Percentiles rank a stretch among this genome's conserved stretches.
phyloP scores from a whole-genome alignment of 2,329 filamentous ascomycete genomes.

The Paraphoma chrysanthemicola region DNA sequence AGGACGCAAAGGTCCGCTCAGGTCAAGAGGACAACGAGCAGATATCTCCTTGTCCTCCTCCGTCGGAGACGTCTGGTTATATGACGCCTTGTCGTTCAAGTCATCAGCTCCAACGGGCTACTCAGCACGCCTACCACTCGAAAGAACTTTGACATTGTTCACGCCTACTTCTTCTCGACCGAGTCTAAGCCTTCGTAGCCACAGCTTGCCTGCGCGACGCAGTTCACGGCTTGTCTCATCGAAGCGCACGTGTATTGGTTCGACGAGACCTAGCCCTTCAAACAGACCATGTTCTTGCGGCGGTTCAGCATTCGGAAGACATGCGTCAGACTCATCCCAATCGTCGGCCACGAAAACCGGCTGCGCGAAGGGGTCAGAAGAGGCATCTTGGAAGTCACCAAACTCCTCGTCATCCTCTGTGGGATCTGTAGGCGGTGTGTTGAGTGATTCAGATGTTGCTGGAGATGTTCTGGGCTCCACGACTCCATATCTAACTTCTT shows the following conservation, averaged over 20 bases:
- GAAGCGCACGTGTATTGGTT: constrained; percentile 1
- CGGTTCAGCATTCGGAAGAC: neutral
- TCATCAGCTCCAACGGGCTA: neutral
- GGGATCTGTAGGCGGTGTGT: neutral
- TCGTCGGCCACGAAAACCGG: constrained; percentile 2
- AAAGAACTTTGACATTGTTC: neutral
- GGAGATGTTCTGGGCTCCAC: no score
- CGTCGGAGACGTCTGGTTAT: no score
- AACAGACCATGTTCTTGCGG: neutral
- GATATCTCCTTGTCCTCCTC: no score
- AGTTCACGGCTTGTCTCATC: constrained; percentile 8
- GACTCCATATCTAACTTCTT: no score
- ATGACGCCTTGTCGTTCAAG: no score
- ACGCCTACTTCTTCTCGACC: neutral
- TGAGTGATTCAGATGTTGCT: no score
- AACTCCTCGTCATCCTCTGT: constrained; percentile 11
- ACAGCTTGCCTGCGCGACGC: constrained; percentile 8
- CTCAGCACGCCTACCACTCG: no score
- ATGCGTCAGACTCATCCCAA: neutral
- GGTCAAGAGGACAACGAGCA: neutral
- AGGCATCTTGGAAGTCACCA: constrained; percentile 10
- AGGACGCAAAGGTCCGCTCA: neutral
- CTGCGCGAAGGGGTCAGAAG: constrained; percentile 2
- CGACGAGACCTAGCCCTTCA: neutral
- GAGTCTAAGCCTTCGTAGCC: neutral